These are phyloP conservation scores for Nakaseomyces glabratus DNA, from an alignment of 1,139 yeast species.

Conservation along the genomic window DNA sequence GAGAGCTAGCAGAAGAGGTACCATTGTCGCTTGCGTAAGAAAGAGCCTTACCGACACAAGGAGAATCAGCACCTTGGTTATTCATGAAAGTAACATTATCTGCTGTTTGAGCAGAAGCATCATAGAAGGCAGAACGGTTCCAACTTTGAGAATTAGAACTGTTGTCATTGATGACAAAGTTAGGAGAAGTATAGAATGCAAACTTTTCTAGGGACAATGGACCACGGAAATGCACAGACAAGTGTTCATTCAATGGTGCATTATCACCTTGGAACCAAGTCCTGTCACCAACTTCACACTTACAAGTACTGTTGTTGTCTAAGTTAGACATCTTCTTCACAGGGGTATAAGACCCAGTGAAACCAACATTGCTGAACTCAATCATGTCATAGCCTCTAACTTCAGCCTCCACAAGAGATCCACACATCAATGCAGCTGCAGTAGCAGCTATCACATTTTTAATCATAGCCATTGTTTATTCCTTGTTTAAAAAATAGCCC, in stretches of 20 bases:
- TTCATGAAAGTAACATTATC: conserved; percentile 61
- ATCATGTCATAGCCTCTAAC: conserved; percentile 33
- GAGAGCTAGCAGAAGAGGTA: conserved; percentile 33
- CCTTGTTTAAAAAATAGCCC: too few species aligned
- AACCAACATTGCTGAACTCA: conserved; percentile 55
- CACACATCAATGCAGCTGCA: conserved; percentile 1
- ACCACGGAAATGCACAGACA: conserved; percentile 78
- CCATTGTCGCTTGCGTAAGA: conserved; percentile 44
- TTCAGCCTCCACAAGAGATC: conserved; percentile 1
- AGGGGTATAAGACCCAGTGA: conserved; percentile 51
- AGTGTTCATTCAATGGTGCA: conserved; percentile 59
- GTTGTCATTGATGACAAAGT: conserved; percentile 26
- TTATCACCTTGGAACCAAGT: conserved; percentile 49
- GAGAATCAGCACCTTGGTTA: conserved; percentile 39
- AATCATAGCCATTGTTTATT: too few species aligned
- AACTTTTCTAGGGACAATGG: conserved; percentile 56
- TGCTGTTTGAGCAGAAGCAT: conserved; percentile 34
- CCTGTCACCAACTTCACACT: conserved; percentile 37
- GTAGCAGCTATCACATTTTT: neutral
- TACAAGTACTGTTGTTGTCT: conserved; percentile 39
- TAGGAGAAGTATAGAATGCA: conserved; percentile 46
- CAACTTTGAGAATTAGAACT: conserved; percentile 33
- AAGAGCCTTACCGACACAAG: conserved; percentile 60
- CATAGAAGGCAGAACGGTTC: conserved; percentile 40
- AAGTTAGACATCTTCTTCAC: conserved; percentile 46